Evolutionary conservation across 2,329 filamentous ascomycete genomes (phyloP).

Genomic region (Didymella pinodella): DNA sequence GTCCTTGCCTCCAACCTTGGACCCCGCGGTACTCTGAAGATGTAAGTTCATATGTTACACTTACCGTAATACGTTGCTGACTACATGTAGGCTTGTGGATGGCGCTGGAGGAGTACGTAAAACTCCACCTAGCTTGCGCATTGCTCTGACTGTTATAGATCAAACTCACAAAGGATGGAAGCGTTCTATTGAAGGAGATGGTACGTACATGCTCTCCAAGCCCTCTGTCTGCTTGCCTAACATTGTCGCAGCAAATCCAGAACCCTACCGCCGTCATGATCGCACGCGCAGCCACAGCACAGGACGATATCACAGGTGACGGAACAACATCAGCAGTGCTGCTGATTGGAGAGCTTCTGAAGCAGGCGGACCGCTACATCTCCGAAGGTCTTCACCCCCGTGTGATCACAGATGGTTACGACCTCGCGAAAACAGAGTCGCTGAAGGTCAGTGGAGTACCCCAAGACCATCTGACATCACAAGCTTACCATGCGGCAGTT

Average conservation of each 20-base stretch:
- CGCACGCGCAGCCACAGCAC: slow-evolving; percentile 85
- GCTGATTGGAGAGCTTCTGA: slow-evolving; percentile 93
- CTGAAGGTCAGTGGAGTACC: slow-evolving; percentile 69
- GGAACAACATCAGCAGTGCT: slow-evolving; percentile 97
- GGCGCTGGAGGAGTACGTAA: slow-evolving; percentile 64
- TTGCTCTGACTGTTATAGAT: slow-evolving; percentile 66
- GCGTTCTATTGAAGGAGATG: slow-evolving; percentile 77
- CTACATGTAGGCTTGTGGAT: slow-evolving; percentile 63
- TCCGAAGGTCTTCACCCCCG: slow-evolving; percentile 95
- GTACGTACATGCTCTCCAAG: slow-evolving; percentile 47
- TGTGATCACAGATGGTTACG: slow-evolving; percentile 96
- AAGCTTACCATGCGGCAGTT: slow-evolving; percentile 65
- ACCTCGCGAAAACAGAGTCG: slow-evolving; percentile 92
- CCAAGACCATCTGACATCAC: neutral
- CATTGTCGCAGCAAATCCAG: slow-evolving; percentile 76
- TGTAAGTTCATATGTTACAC: slow-evolving; percentile 69
- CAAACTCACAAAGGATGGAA: slow-evolving; percentile 99
- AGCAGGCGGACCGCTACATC: slow-evolving; percentile 97
- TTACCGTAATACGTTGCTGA: slow-evolving; percentile 46
- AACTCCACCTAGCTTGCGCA: neutral
- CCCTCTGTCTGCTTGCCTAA: slow-evolving; percentile 21
- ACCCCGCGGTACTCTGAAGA: slow-evolving; percentile 93
- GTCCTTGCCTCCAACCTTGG: slow-evolving; percentile 96
- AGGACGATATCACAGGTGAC: slow-evolving; percentile 98
- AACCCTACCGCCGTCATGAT: slow-evolving; percentile 95